phyloP scores from a whole-genome alignment of 192 early-diverging fungal species.

The Podochytrium sp. region DNA sequence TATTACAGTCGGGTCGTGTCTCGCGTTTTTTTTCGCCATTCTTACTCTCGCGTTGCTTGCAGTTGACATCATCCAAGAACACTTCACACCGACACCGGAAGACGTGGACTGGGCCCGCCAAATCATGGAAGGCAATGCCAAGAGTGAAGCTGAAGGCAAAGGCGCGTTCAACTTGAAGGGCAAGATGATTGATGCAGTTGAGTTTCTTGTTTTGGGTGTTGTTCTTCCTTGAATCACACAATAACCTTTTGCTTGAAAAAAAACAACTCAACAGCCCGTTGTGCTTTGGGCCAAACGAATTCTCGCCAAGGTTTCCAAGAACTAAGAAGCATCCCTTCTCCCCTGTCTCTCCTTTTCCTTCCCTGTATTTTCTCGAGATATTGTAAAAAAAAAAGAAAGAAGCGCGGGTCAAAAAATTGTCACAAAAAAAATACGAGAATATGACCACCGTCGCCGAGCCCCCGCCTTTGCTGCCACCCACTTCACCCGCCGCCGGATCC shows the following conservation, averaged over 20 bases:
- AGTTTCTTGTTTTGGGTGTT: constrained; percentile 5
- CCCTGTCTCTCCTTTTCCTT: no score
- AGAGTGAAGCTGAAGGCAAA: constrained; percentile 69
- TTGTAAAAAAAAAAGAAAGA: no score
- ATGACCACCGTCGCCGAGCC: no score
- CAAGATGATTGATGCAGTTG: constrained; percentile 70
- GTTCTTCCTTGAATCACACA: not conserved
- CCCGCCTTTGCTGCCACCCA: no score
- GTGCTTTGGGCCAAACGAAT: constrained; percentile 88
- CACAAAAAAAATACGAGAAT: no score
- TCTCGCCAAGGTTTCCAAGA: constrained; percentile 55
- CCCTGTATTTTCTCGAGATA: no score
- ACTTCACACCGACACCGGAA: constrained; percentile 73
- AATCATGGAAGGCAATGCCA: constrained; percentile 74
- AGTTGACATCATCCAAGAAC: constrained; percentile 78
- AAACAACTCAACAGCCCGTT: constrained; percentile 78
- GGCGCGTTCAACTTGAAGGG: constrained; percentile 93
- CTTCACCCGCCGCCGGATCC: no score
- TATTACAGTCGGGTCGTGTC: not conserved
- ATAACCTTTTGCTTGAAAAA: not conserved
- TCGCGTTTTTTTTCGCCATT: not conserved
- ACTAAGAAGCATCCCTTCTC: no score
- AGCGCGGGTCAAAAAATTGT: no score
- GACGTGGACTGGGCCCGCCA: constrained; percentile 52
- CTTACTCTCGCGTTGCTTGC: not conserved